phyloP scores from a whole-genome alignment of 805 yeast species.

The Candida andamanensis region DNA sequence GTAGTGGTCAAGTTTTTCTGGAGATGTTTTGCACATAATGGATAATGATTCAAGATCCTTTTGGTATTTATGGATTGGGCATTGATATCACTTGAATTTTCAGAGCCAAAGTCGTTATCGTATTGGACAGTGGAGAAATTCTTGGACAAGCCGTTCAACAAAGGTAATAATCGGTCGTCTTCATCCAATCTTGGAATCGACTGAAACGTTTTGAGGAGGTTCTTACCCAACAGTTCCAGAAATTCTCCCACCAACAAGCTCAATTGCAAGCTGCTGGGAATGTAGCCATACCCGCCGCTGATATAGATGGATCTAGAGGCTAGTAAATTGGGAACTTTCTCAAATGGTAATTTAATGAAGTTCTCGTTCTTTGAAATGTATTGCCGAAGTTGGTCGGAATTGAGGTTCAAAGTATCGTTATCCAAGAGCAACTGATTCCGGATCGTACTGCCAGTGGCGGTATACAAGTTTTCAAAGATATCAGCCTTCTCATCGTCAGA shows the following conservation, averaged over 20 bases:
- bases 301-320: constrained; percentile 67
- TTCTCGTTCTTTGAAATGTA: constrained; percentile 51
- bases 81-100: constrained; percentile 43
- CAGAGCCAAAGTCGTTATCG: constrained; percentile 44
- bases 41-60: constrained; percentile 60
- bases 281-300: constrained; percentile 69
- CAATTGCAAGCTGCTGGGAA: constrained; percentile 77
- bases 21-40: constrained; percentile 71
- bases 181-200: constrained; percentile 82
- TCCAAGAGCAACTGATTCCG: constrained; percentile 31
- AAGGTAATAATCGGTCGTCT: constrained; percentile 83
- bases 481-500: constrained; percentile 53
- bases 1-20: constrained; percentile 54
- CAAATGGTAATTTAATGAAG: constrained; percentile 84
- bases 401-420: constrained; percentile 22
- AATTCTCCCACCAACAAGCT: constrained; percentile 69
- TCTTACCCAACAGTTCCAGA: constrained; percentile 43
- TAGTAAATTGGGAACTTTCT: constrained; percentile 72
- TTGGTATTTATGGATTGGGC: constrained; percentile 55
- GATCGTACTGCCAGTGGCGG: constrained; percentile 48
- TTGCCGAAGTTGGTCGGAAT: constrained; percentile 47
- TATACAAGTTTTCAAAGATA: constrained; percentile 45
- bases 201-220: constrained; percentile 65
- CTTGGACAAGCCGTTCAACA: constrained; percentile 69
- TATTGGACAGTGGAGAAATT: constrained; percentile 44